These are phyloP conservation scores for Bipolaris gigantea DNA, from an alignment of 2,329 filamentous ascomycete species.

Conservation along the genomic window DNA sequence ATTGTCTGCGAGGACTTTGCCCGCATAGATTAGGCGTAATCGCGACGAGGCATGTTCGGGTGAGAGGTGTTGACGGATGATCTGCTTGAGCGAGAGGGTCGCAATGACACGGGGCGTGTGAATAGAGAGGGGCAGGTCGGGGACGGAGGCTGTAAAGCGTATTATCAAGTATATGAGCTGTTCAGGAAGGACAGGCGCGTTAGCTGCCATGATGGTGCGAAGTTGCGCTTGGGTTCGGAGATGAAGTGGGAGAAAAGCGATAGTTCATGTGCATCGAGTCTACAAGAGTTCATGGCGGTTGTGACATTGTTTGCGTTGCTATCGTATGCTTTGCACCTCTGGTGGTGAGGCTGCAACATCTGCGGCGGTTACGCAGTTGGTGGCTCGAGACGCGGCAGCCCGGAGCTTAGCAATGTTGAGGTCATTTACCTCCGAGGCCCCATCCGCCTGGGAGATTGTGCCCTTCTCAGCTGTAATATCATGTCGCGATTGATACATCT, in stretches of 20 bases:
- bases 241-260: not conserved
- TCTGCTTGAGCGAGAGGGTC: slow-evolving; percentile 76
- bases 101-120: slow-evolving; percentile 68
- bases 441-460: slow-evolving; percentile 1
- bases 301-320: not conserved
- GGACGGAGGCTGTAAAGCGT: slow-evolving; percentile 83
- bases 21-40: slow-evolving; percentile 86
- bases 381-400: slow-evolving; percentile 13
- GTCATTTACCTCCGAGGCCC: slow-evolving; percentile 24
- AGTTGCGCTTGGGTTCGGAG: slow-evolving; percentile 6
- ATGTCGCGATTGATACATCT: not conserved
- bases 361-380: slow-evolving; percentile 5
- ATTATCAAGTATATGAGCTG: slow-evolving; percentile 72
- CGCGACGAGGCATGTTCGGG: slow-evolving; percentile 65
- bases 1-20: slow-evolving; percentile 78
- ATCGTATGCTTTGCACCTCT: slow-evolving; percentile 10
- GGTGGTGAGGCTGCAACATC: slow-evolving; percentile 6
- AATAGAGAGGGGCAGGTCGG: slow-evolving; percentile 81
- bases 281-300: slow-evolving; percentile 6
- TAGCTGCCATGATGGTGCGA: slow-evolving; percentile 36
- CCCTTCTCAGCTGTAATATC: slow-evolving; percentile 3
- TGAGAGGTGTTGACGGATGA: slow-evolving; percentile 74
- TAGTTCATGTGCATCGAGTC: not conserved
- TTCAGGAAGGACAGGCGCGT: slow-evolving; percentile 36
- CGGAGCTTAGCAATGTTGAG: slow-evolving; percentile 27